phyloP scores from a whole-genome alignment of 108 stramenopile genomes.

The Pseudonitzschia multiseries region DNA sequence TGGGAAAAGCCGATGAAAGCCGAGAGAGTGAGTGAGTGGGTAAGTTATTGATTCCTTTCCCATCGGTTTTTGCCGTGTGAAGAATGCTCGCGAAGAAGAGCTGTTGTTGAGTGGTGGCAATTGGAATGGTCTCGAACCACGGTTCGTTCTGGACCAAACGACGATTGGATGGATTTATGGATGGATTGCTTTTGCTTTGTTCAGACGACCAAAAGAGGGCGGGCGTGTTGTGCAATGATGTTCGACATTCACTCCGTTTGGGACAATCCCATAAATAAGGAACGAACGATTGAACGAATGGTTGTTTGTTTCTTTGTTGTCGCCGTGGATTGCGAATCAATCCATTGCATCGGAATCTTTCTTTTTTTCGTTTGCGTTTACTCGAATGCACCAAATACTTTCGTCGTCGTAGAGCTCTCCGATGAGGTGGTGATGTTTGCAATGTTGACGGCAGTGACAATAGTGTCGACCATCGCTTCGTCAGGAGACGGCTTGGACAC shows the following conservation, averaged over 20 bases:
- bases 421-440: background rate
- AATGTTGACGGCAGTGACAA: constrained; percentile 1
- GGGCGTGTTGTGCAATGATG: no score
- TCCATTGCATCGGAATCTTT: background rate
- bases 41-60: no score
- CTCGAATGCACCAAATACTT: constrained; percentile 21
- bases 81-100: no score
- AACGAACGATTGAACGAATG: no score
- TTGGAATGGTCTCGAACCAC: background rate
- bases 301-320: no score
- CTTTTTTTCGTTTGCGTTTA: background rate
- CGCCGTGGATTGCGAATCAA: background rate
- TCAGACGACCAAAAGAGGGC: no score
- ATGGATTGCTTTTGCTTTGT: no score
- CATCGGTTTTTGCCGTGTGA: no score
- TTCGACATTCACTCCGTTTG: no score
- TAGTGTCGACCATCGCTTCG: background rate
- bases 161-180: no score
- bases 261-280: no score
- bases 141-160: background rate
- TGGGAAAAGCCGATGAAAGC: background rate
- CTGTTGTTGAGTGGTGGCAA: no score
- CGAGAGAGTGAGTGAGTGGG: background rate
- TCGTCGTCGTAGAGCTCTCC: background rate
- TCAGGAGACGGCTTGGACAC: constrained; percentile 16